Conservation (phyloP, 2,329 filamentous ascomycete genomes). For the Nemania bipapillata region DNA sequence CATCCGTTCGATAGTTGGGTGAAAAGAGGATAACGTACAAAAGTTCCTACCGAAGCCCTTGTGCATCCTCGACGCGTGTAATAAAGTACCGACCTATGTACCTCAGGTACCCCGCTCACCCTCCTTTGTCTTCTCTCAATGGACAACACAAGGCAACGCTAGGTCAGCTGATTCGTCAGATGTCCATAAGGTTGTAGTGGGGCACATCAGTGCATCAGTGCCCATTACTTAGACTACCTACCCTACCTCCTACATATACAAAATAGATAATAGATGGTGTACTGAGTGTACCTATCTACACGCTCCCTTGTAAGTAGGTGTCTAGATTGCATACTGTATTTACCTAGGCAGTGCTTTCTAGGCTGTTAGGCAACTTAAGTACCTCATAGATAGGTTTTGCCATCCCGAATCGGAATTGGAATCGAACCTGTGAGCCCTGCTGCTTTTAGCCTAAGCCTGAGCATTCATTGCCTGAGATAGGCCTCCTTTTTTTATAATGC, state of each 20-base stretch:
- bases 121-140: conserved; percentile 28
- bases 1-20: not conserved
- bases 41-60: conserved; percentile 12
- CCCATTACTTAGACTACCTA: conserved; percentile 8
- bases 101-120: conserved; percentile 11
- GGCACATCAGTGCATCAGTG: conserved; percentile 14
- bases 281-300: not conserved
- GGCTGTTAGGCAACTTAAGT: not conserved
- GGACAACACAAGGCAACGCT: conserved; percentile 24
- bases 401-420: too few relatives aligned
- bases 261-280: not conserved
- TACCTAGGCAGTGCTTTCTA: conserved; percentile 1
- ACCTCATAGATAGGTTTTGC: too few relatives aligned
- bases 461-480: too few relatives aligned
- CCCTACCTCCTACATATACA: not conserved
- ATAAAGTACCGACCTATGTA: conserved; percentile 13
- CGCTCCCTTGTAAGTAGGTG: too few relatives aligned
- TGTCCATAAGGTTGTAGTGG: conserved; percentile 30
- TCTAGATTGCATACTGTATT: not conserved
- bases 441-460: too few relatives aligned
- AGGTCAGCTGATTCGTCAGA: conserved; percentile 40
- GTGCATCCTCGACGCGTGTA: conserved; percentile 25
- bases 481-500: too few relatives aligned
- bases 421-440: too few relatives aligned
- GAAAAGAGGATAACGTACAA: conserved; percentile 9